Evolutionary conservation across 805 yeast genomes (phyloP), one percentile per base, ranked within the genome.

Genomic region (Candida koratica): DNA sequence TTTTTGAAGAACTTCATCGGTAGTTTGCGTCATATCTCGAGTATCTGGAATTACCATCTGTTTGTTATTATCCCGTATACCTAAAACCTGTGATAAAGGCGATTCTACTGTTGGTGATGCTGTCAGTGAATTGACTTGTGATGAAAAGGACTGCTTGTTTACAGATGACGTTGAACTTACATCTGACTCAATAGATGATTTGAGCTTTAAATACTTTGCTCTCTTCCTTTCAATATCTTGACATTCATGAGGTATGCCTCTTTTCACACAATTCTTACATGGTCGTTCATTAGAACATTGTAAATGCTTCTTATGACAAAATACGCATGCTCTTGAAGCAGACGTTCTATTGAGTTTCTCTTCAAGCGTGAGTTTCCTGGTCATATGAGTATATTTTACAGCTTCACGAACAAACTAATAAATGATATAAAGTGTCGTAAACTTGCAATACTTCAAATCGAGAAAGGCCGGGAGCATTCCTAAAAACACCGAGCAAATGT

Each of bases 201-300:
- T 14, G 4, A n/a, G 25, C n/a, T 25, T 30, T 10, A 64, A 47
- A 43, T 67, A 67, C 40, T 65, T 64, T 7, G 74, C 75, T 31
- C 69, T 48, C 50, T 76, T 79, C 17, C 87, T 55, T 25, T 68
- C 70, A 5, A 77, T 73, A 51, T 81, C 84, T 24, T 59, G 61
- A 53, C 93, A 83, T 9, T 64, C 48, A 36, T 65, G 71, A 1
- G 62, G 71, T n/a, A 76, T 53, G 15, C 76, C 75, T 38, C 89
- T 57, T 51, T 81, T 82, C 14, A 67, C 48, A 57, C 93, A 83
- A 52, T 83, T 83, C 44, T 69, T 69, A 48, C 90, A 83, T 0
- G 93, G 90, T 39, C 93, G 60, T 17, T 70, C 66, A 38, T 72
- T 60, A 42, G 82, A 84, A 54, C 90, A 83, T 47, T 82, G 89